Evolutionary conservation across 441 rosid genomes (phyloP).

Genomic region (Pelargonium australe): DNA sequence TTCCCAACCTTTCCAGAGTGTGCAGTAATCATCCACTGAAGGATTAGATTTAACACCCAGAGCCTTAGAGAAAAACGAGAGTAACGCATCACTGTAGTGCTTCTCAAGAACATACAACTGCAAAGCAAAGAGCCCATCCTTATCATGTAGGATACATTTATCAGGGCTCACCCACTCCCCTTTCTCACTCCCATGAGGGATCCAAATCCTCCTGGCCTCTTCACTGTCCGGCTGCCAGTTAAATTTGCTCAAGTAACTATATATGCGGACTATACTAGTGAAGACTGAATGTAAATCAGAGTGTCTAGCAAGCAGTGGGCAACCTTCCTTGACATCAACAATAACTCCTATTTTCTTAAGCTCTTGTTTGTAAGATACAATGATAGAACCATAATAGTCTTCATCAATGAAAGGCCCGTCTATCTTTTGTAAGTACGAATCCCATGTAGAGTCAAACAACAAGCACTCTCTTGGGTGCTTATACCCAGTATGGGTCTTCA

Average conservation of each 20-base stretch:
- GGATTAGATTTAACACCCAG: conserved; percentile 40
- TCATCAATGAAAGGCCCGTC: conserved; percentile 78
- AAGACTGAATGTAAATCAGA: conserved; percentile 33
- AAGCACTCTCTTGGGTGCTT: conserved; percentile 38
- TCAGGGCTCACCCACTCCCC: conserved; percentile 47
- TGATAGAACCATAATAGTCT: conserved; percentile 40
- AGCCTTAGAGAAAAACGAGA: conserved; percentile 34
- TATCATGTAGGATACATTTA: conserved; percentile 43
- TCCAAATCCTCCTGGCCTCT: conserved; percentile 35
- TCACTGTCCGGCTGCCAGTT: conserved; percentile 34
- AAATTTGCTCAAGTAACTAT: conserved; percentile 27
- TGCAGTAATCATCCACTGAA: conserved; percentile 43
- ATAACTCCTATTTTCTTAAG: conserved; percentile 44
- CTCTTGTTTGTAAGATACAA: conserved; percentile 31
- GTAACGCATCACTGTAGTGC: conserved; percentile 25
- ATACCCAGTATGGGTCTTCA: conserved; percentile 49
- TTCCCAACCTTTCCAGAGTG: conserved; percentile 66
- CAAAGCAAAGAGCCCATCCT: conserved; percentile 39
- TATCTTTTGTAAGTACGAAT: conserved; percentile 24
- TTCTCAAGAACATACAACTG: conserved; percentile 43
- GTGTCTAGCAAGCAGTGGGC: conserved; percentile 33
- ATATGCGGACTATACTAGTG: conserved; percentile 38
- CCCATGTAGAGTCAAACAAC: conserved; percentile 38
- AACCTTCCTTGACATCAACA: conserved; percentile 28
- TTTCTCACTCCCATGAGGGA: conserved; percentile 30